phyloP scores from a whole-genome alignment of 2,329 filamentous ascomycete species.

The Cladosporium sp. region DNA sequence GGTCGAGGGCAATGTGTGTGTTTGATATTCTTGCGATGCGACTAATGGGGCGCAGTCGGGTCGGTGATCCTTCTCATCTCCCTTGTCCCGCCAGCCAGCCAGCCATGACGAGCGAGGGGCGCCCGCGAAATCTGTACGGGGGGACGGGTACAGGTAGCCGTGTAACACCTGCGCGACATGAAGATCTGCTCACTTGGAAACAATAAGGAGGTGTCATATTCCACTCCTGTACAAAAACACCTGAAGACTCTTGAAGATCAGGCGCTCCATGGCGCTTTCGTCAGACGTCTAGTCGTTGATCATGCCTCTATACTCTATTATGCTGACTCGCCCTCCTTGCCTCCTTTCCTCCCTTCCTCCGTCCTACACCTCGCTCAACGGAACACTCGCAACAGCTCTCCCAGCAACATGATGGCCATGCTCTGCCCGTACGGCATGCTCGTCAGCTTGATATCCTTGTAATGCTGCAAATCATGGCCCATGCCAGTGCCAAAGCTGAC shows the following conservation, averaged over 20 bases:
- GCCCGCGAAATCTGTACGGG: background rate
- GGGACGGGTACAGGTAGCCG: background rate
- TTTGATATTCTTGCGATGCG: background rate
- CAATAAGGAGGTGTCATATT: background rate
- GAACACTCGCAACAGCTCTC: constrained; percentile 68
- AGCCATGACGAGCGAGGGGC: background rate
- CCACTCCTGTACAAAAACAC: background rate
- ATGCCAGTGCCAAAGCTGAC: constrained; percentile 79
- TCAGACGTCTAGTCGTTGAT: background rate
- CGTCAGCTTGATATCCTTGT: constrained; percentile 73
- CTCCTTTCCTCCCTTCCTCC: background rate
- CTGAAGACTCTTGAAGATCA: background rate
- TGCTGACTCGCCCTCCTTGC: background rate
- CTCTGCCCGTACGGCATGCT: constrained; percentile 84
- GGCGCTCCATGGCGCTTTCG: background rate
- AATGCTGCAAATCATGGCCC: constrained; percentile 72
- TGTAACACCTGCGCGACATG: background rate
- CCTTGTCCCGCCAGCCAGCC: background rate
- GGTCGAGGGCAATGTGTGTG: no score
- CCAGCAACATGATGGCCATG: constrained; percentile 80
- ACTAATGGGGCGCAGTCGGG: constrained; percentile 1
- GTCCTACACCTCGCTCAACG: constrained; percentile 35
- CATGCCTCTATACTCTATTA: constrained; percentile 3
- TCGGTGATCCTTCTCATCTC: constrained; percentile 5
- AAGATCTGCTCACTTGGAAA: background rate